Percentiles rank a stretch among this genome's conserved stretches.
These are phyloP conservation scores for Mortierella polycephala DNA, from an alignment of 371 early-diverging fungal genomes.

Conservation along the genomic window DNA sequence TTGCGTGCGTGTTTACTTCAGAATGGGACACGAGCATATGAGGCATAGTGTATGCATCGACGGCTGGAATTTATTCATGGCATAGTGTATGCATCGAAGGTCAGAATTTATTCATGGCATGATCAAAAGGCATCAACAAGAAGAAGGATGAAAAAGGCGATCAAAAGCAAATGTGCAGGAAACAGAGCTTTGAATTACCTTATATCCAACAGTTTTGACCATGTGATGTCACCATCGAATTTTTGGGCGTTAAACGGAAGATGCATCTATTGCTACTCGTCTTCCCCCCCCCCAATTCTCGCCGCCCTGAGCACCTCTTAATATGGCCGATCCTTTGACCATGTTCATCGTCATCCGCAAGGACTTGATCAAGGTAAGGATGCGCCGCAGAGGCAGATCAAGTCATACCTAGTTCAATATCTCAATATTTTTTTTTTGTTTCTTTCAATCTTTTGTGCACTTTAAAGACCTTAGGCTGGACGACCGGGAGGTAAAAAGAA, in stretches of 20 bases:
- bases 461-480: constrained; percentile 75
- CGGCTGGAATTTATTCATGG: too few species aligned
- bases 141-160: too few species aligned
- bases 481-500: constrained; percentile 76
- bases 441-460: background rate
- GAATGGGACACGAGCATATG: too few species aligned
- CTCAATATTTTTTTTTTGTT: background rate
- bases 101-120: too few species aligned
- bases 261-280: background rate
- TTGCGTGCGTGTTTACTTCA: too few species aligned
- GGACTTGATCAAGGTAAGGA: constrained; percentile 78
- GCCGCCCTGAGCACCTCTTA: background rate
- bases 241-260: too few species aligned
- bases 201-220: background rate
- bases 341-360: constrained; percentile 89
- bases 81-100: too few species aligned
- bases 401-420: background rate
- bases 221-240: too few species aligned
- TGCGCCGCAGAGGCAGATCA: too few species aligned
- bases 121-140: background rate
- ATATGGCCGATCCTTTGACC: constrained; percentile 70
- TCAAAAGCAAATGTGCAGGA: background rate
- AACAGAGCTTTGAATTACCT: background rate
- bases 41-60: too few species aligned
- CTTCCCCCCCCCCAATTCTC: background rate